phyloP scores from a whole-genome alignment of 257 asterid genomes.

The Jacaranda mimosifolia region DNA sequence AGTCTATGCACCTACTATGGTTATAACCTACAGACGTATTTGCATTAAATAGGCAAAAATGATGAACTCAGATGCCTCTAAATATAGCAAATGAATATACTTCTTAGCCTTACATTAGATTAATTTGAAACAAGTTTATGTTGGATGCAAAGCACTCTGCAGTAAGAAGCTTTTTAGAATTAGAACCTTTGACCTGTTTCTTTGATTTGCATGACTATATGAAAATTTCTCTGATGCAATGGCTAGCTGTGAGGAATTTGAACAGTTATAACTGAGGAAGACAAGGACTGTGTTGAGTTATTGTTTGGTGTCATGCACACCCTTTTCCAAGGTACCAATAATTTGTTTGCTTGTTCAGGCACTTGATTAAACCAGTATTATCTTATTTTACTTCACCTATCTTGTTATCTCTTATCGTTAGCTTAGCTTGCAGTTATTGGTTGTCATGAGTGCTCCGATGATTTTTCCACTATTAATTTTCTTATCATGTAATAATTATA shows the following conservation, averaged over 20 bases:
- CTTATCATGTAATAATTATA: neutral
- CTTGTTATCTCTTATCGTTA: neutral
- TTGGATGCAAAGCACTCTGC: neutral
- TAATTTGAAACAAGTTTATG: neutral
- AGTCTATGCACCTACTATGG: neutral
- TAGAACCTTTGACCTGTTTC: neutral
- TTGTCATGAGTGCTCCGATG: neutral
- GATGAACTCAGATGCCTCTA: neutral
- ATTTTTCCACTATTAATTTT: neutral
- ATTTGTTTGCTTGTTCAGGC: neutral
- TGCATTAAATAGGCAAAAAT: neutral
- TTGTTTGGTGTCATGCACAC: neutral
- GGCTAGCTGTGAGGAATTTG: neutral
- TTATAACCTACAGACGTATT: neutral
- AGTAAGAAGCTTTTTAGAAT: neutral
- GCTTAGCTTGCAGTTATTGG: neutral
- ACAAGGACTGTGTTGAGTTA: constrained; percentile 1
- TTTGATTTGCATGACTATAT: neutral
- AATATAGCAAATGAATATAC: neutral
- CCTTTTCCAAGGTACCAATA: neutral
- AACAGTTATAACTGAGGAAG: neutral
- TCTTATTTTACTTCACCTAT: neutral
- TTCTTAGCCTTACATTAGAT: neutral
- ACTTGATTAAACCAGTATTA: neutral
- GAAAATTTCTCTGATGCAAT: neutral